phyloP scores from a whole-genome alignment of 202 grass and related monocot genomes.

The Musa balbisiana region DNA sequence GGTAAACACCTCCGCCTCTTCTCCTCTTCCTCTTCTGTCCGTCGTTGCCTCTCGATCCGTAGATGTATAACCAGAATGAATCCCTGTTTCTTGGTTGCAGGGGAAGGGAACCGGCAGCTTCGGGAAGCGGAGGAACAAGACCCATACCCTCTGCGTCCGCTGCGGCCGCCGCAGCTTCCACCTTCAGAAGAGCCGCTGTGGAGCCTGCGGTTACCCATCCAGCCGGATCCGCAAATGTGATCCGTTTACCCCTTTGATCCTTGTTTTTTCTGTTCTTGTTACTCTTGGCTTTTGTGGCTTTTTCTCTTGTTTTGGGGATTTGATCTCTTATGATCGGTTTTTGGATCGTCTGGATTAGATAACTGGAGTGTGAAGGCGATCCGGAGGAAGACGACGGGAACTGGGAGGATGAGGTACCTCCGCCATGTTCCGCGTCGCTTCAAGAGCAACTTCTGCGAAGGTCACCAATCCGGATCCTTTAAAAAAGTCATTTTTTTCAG shows the following conservation, averaged over 20 bases:
- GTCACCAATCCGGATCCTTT: neutral
- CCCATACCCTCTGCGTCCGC: slow-evolving; percentile 1
- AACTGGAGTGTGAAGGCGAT: slow-evolving; percentile 18
- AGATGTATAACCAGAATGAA: neutral
- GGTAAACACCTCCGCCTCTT: neutral
- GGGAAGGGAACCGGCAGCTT: slow-evolving; percentile 6
- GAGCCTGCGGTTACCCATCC: neutral
- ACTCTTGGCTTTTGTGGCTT: neutral
- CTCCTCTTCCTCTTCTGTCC: neutral
- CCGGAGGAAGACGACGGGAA: slow-evolving; percentile 9
- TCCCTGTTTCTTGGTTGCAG: neutral
- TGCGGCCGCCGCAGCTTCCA: neutral
- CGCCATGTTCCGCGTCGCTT: slow-evolving; percentile 3
- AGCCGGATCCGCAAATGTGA: slow-evolving; percentile 1
- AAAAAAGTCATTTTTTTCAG: neutral
- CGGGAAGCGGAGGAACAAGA: slow-evolving; percentile 5
- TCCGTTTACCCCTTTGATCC: neutral
- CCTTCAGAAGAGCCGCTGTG: neutral
- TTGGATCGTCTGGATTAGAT: neutral
- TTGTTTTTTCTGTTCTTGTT: neutral
- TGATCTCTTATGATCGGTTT: neutral
- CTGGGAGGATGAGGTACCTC: slow-evolving; percentile 10
- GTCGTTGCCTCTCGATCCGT: neutral
- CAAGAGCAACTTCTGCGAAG: slow-evolving; percentile 7
- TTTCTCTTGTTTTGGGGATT: neutral